phyloP scores from a whole-genome alignment of 768 basidiomycete species.

The Tricholoma sp. region DNA sequence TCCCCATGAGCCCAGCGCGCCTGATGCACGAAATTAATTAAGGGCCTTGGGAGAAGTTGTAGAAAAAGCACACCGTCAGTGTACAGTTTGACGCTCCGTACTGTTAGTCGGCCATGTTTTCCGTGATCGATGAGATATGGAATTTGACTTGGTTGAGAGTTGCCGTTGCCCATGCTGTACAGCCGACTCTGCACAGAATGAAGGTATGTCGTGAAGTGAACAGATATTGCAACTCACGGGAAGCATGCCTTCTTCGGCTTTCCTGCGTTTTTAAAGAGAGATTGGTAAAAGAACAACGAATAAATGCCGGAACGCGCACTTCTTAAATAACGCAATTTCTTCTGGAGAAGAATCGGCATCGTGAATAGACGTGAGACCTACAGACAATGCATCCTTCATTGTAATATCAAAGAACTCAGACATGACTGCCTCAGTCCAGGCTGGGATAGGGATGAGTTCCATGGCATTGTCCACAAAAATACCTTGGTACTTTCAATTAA shows the following conservation, averaged over 20 bases:
- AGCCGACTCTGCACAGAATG: constrained; percentile 42
- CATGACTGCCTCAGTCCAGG: constrained; percentile 54
- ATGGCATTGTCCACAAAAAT: constrained; percentile 89
- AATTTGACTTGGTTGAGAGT: constrained; percentile 44
- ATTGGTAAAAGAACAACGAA: background rate
- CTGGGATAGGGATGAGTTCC: constrained; percentile 61
- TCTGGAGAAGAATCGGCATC: constrained; percentile 59
- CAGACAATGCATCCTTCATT: constrained; percentile 61
- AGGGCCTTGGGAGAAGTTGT: background rate
- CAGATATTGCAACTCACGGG: constrained; percentile 44
- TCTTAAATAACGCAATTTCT: constrained; percentile 58
- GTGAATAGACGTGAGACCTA: constrained; percentile 83
- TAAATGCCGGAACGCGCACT: constrained; percentile 33
- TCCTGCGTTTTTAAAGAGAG: constrained; percentile 36
- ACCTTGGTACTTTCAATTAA: constrained; percentile 29
- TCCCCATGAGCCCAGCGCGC: constrained; percentile 89
- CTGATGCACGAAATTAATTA: constrained; percentile 25
- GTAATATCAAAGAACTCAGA: constrained; percentile 58
- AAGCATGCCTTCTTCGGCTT: constrained; percentile 61
- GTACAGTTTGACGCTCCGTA: constrained; percentile 69
- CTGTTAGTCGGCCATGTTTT: constrained; percentile 44
- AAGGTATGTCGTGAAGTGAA: background rate
- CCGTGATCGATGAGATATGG: constrained; percentile 59
- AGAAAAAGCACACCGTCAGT: constrained; percentile 53
- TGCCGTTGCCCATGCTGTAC: constrained; percentile 54